Evolutionary conservation across 495 filamentous ascomycete genomes (phyloP).

Genomic region (Lineolata rhizophorae): DNA sequence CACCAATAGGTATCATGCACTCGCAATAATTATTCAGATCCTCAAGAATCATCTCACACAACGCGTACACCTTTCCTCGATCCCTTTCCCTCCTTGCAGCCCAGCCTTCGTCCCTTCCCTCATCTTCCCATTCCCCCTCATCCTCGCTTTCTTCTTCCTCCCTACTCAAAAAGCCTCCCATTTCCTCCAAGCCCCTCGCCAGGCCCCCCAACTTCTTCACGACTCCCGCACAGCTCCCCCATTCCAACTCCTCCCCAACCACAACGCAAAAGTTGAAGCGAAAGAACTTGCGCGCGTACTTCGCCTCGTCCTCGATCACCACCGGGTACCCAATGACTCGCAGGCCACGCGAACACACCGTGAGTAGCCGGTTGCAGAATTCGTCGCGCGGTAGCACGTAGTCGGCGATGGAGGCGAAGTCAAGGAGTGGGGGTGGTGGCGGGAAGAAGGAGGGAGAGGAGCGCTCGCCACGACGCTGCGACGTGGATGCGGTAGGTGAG

Average conservation of each 20-base stretch:
- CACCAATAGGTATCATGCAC: slow-evolving; percentile 89
- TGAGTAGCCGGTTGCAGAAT: slow-evolving; percentile 73
- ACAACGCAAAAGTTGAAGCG: slow-evolving; percentile 95
- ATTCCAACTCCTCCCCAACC: slow-evolving; percentile 46
- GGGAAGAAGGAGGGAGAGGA: neutral
- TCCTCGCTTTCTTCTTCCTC: slow-evolving; percentile 18
- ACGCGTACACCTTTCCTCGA: slow-evolving; percentile 45
- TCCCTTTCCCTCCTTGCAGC: neutral
- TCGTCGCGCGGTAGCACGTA: slow-evolving; percentile 86
- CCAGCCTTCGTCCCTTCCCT: neutral
- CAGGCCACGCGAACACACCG: slow-evolving; percentile 52
- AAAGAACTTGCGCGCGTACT: slow-evolving; percentile 74
- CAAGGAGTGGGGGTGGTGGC: slow-evolving; percentile 38
- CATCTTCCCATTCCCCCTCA: neutral
- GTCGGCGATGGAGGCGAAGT: slow-evolving; percentile 61
- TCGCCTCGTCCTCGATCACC: slow-evolving; percentile 33
- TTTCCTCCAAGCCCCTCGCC: slow-evolving; percentile 74
- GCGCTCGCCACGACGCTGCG: no score
- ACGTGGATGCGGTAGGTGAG: no score
- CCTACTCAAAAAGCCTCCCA: slow-evolving; percentile 50
- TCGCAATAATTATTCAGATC: slow-evolving; percentile 94
- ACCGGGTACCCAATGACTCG: slow-evolving; percentile 77
- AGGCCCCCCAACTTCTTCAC: slow-evolving; percentile 65
- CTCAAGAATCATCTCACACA: slow-evolving; percentile 82
- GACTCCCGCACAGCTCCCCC: slow-evolving; percentile 53